Evolutionary conservation across 1,139 yeast species (phyloP), one percentile per base, ranked within the genome.

Genomic region (Nakaseomyces kungkrabaensis): DNA sequence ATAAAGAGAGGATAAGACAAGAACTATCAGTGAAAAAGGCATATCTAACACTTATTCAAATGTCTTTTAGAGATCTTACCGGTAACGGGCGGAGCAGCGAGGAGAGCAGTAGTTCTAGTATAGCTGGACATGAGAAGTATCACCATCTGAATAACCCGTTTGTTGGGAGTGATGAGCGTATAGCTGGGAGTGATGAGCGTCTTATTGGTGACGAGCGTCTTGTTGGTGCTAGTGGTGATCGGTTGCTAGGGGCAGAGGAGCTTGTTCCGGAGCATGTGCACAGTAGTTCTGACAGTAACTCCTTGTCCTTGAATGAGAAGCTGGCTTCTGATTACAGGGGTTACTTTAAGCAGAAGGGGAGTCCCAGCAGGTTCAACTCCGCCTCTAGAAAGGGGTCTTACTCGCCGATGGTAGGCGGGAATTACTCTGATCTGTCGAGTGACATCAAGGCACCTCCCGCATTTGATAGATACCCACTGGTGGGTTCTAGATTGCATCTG

Each of bases 381-480:
- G 43, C 43, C 6, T 27, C 43, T 8, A 25, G 43, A 24, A 40
- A 40, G 33, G 32, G 32, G 9, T 22, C 36, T n/a, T 29, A n/a
- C 8, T 42, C 46, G 4, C 40, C 31, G 27, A 36, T 45, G 36
- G 32, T 37, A 5, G 27, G 37, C 31, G 48, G 38, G 24, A 44
- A 6, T 2, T 13, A 25, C 24, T 26, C 34, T 5, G 44, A 41
- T 11, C 32, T 41, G 34, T 43, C 45, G 37, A 27, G 33, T n/a
- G 45, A 43, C n/a, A 40, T 46, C 13, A 40, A 33, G 51, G 62
- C 65, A 5, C 81, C 82, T 7, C 71, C 78, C 0, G 80, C 76
- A 54, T 78, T 69, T 55, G 82, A 78, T 58, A 67, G 83, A 55
- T 78, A 78, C 57, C 83, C 82, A 3, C 65, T 74, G 60, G 74